Evolutionary conservation across 2,329 filamentous ascomycete genomes (phyloP).

Genomic region (Cladosporium oxysporum): DNA sequence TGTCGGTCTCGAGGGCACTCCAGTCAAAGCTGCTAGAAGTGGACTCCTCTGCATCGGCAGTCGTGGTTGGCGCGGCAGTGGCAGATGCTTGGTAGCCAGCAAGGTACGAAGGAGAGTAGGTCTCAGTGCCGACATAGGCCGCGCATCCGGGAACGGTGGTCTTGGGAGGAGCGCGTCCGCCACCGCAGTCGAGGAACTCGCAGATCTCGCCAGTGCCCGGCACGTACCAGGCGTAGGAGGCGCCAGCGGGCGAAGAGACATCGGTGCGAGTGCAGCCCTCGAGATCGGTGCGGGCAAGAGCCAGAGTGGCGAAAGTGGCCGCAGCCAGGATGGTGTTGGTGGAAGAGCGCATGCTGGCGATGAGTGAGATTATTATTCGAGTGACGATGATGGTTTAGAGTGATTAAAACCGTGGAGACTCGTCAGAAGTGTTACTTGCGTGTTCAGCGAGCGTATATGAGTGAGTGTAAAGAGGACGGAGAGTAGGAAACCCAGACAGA

Average conservation of each 20-base stretch:
- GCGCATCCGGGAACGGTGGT: constrained; percentile 63
- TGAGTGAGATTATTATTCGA: neutral
- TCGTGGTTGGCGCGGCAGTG: constrained; percentile 20
- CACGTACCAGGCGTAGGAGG: constrained; percentile 60
- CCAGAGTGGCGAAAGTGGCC: constrained; percentile 33
- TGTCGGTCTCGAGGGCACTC: constrained; percentile 21
- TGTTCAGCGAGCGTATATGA: neutral
- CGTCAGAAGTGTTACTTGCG: neutral
- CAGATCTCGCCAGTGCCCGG: constrained; percentile 67
- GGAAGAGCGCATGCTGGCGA: constrained; percentile 29
- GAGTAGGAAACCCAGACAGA: neutral
- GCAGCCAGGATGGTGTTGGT: constrained; percentile 30
- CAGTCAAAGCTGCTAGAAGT: constrained; percentile 16
- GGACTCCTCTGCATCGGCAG: neutral
- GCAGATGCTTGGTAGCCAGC: constrained; percentile 33
- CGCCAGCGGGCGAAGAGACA: constrained; percentile 42
- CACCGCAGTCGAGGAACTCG: constrained; percentile 65
- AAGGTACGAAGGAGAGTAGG: constrained; percentile 56
- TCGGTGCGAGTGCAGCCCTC: constrained; percentile 48
- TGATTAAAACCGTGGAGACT: neutral
- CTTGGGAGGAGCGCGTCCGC: constrained; percentile 63
- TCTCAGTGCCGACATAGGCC: constrained; percentile 57
- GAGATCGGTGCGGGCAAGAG: constrained; percentile 42
- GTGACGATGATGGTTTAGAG: neutral
- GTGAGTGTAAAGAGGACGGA: neutral